Evolutionary conservation across 2,329 filamentous ascomycete genomes (phyloP).

Genomic region (Neopestalotiopsis rosae): DNA sequence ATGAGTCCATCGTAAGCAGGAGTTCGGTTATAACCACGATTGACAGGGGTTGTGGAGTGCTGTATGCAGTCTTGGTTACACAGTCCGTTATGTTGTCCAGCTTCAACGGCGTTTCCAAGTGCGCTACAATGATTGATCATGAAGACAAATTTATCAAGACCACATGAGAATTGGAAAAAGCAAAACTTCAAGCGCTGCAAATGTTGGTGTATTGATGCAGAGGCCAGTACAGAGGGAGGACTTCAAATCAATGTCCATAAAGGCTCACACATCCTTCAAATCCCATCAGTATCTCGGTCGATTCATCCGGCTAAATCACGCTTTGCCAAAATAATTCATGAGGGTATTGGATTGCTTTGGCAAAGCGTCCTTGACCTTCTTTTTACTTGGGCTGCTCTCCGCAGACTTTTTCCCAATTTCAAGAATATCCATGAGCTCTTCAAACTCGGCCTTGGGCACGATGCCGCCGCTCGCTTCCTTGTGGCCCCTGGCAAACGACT

Average conservation of each 20-base stretch:
- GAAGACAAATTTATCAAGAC: no score
- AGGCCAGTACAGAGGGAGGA: no score
- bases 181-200: no score
- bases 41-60: no score
- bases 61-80: no score
- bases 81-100: no score
- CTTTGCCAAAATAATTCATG: conserved; percentile 58
- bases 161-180: no score
- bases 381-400: conserved; percentile 34
- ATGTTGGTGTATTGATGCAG: no score
- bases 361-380: conserved; percentile 35
- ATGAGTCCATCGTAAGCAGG: background rate
- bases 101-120: no score
- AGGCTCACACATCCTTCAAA: background rate
- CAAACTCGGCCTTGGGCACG: conserved; percentile 64
- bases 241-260: background rate
- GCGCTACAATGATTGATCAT: no score
- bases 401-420: conserved; percentile 60
- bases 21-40: background rate
- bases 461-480: conserved; percentile 72
- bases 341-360: conserved; percentile 47
- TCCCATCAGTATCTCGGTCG: background rate
- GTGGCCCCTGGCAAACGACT: conserved; percentile 70
- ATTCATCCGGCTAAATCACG: background rate
- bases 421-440: conserved; percentile 66